Percentiles rank a stretch among this genome's conserved stretches.
Evolutionary conservation across 306 rosid genomes (phyloP).

Genomic region (Geum urbanum): DNA sequence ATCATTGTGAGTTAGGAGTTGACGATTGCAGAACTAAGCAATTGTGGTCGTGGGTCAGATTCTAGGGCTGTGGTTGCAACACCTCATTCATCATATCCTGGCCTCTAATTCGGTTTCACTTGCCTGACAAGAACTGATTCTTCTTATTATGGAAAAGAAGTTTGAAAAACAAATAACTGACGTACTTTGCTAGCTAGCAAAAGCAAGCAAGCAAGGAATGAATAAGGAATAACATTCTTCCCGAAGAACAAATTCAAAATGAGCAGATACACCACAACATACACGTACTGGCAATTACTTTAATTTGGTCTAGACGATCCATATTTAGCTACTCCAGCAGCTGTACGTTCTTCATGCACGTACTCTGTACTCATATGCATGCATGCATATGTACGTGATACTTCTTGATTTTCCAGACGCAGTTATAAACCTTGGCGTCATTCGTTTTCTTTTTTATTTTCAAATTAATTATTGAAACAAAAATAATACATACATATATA

Average conservation of each 20-base stretch:
- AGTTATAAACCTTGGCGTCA: too few relatives aligned
- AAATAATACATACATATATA: too few relatives aligned
- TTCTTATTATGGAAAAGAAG: background rate
- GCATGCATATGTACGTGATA: too few relatives aligned
- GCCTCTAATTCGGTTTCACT: background rate
- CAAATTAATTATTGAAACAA: too few relatives aligned
- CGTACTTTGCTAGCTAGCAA: background rate
- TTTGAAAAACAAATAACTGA: background rate
- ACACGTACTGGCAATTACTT: background rate
- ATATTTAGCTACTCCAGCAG: background rate
- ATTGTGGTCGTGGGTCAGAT: conserved; percentile 21
- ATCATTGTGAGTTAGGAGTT: conserved; percentile 22
- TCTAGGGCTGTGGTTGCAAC: conserved; percentile 39
- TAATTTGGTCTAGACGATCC: background rate
- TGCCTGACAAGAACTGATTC: conserved; percentile 33
- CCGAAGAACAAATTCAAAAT: background rate
- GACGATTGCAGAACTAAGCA: background rate
- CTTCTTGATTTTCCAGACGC: too few relatives aligned
- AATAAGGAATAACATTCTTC: background rate
- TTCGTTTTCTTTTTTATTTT: too few relatives aligned
- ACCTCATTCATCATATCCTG: conserved; percentile 2
- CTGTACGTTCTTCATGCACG: background rate
- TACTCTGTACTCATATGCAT: too few relatives aligned
- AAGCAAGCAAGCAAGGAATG: conserved; percentile 2
- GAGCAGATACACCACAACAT: conserved; percentile 4